Evolutionary conservation across 768 basidiomycete species (phyloP).

Genomic region (Collybia mongolica): DNA sequence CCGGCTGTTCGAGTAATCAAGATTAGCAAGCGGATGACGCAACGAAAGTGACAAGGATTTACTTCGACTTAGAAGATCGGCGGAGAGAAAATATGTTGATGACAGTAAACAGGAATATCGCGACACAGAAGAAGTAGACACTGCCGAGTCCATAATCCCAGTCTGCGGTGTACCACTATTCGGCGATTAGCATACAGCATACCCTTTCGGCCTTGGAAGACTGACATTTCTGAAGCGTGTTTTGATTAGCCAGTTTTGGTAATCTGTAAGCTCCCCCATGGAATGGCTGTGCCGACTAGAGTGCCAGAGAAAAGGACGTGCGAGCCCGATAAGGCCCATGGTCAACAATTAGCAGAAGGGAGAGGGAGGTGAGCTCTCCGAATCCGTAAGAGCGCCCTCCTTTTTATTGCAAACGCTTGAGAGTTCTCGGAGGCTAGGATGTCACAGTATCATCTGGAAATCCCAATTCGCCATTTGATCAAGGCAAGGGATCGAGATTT

Average conservation of each 20-base stretch:
- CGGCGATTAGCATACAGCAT: neutral
- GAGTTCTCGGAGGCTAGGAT: too few species aligned
- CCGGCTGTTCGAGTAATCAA: neutral
- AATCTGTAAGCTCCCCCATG: conserved; percentile 19
- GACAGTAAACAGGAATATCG: conserved; percentile 15
- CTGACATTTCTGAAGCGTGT: conserved; percentile 25
- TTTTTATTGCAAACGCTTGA: too few species aligned
- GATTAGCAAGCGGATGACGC: neutral
- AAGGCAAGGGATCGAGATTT: too few species aligned
- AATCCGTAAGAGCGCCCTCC: too few species aligned
- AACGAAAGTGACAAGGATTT: neutral
- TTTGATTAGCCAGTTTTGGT: conserved; percentile 17
- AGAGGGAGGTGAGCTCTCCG: neutral
- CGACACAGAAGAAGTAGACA: conserved; percentile 26
- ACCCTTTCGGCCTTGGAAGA: neutral
- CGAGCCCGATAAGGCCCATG: conserved; percentile 26
- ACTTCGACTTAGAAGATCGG: neutral
- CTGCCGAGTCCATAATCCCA: conserved; percentile 29
- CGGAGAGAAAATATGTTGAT: conserved; percentile 4
- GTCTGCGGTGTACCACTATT: conserved; percentile 27
- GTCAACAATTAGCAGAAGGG: neutral
- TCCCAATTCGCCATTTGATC: too few species aligned
- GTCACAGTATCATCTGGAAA: too few species aligned
- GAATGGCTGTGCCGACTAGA: conserved; percentile 21
- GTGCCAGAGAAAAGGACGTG: conserved; percentile 25